Conservation (phyloP, 192 early-diverging fungal species). For the Linnemannia elongata region DNA sequence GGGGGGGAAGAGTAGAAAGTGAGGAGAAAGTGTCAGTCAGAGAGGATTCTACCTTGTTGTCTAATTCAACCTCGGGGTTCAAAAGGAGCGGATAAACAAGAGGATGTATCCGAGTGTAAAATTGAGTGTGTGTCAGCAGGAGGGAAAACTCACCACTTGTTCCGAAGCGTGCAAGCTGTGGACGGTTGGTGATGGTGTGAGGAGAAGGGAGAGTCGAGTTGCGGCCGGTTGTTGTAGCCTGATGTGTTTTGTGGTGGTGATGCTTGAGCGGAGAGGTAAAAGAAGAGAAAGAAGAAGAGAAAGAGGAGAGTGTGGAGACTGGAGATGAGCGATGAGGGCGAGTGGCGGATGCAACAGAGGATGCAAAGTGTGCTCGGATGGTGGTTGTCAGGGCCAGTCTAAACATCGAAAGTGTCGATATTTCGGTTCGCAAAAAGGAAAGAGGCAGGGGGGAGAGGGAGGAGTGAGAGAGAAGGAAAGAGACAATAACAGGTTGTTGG, state of each 20-base stretch:
- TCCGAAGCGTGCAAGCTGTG: slow-evolving; percentile 18
- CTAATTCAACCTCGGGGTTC: background rate
- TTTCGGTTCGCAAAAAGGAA: background rate
- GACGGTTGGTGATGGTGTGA: background rate
- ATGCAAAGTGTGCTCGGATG: background rate
- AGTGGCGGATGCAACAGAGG: background rate
- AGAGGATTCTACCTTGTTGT: background rate
- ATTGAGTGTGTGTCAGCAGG: background rate
- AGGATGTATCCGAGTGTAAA: background rate
- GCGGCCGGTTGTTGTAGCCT: background rate
- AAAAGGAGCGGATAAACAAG: background rate
- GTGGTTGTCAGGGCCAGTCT: background rate
- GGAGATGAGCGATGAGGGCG: slow-evolving; percentile 9
- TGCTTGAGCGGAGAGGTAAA: background rate
- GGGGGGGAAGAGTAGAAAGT: background rate
- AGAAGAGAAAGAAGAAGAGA: background rate
- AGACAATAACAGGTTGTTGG: background rate
- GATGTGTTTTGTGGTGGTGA: background rate
- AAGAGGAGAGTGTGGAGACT: background rate
- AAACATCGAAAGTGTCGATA: background rate
- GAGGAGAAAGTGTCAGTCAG: background rate
- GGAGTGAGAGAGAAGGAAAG: background rate
- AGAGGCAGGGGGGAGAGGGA: background rate
- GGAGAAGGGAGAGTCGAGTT: background rate
- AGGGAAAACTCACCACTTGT: slow-evolving; percentile 19